phyloP scores from a whole-genome alignment of 441 rosid genomes.

The Brassica hybrid region DNA sequence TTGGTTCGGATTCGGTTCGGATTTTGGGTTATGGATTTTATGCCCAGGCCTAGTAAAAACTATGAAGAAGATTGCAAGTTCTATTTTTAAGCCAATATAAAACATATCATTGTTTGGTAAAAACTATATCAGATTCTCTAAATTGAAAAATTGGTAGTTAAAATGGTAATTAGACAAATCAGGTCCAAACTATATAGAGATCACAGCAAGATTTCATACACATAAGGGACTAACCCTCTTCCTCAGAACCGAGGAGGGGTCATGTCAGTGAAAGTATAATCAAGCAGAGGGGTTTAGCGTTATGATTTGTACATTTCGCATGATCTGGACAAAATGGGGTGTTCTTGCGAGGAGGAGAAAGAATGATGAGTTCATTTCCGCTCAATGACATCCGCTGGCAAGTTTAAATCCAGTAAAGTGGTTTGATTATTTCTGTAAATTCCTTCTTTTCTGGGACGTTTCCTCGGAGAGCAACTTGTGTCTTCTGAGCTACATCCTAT shows the following conservation, averaged over 20 bases:
- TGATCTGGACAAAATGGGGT: slow-evolving; percentile 2
- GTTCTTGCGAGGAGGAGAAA: background rate
- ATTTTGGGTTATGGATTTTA: too few relatives aligned
- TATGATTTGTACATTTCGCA: slow-evolving; percentile 14
- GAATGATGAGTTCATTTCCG: slow-evolving; percentile 24
- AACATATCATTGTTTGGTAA: too few relatives aligned
- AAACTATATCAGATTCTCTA: too few relatives aligned
- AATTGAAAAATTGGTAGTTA: too few relatives aligned
- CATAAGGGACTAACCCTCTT: background rate
- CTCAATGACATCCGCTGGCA: slow-evolving; percentile 23
- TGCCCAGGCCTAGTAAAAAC: too few relatives aligned
- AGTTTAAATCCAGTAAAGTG: slow-evolving; percentile 27
- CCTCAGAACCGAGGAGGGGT: background rate
- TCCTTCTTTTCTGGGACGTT: slow-evolving; percentile 21
- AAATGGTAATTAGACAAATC: too few relatives aligned
- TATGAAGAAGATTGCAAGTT: too few relatives aligned
- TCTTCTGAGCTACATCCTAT: slow-evolving; percentile 19
- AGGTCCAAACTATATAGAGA: too few relatives aligned
- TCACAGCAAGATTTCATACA: too few relatives aligned
- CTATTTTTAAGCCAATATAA: background rate
- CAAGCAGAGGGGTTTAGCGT: slow-evolving; percentile 1
- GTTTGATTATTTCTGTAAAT: slow-evolving; percentile 4
- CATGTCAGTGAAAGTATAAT: background rate
- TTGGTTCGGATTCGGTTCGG: too few relatives aligned
- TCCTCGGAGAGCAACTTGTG: slow-evolving; percentile 30